Evolutionary conservation across 345 rosid genomes (phyloP).

Genomic region (Hirschfeldia incana): DNA sequence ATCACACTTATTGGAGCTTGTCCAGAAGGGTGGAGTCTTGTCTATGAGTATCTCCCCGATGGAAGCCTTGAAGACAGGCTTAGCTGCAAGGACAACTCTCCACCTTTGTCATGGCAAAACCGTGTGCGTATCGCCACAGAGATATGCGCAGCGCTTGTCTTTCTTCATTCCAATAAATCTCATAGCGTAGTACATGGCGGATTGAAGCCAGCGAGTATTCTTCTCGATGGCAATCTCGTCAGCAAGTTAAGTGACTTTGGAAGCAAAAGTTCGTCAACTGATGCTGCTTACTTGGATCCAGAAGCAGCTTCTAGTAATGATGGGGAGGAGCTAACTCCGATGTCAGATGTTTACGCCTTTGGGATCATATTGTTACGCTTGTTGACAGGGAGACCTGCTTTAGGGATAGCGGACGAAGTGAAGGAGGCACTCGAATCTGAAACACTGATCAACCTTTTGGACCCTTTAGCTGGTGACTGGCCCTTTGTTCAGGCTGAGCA

Average conservation of each 20-base stretch:
- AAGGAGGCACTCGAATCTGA: conserved; percentile 61
- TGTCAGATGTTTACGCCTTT: conserved; percentile 83
- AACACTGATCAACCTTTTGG: conserved; percentile 60
- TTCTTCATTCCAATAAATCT: conserved; percentile 83
- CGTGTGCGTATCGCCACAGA: conserved; percentile 81
- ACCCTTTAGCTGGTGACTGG: conserved; percentile 97
- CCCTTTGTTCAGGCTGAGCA: conserved; percentile 87
- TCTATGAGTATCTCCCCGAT: conserved; percentile 81
- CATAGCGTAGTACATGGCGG: conserved; percentile 85
- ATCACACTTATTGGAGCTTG: conserved; percentile 85
- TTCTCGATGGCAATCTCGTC: conserved; percentile 70
- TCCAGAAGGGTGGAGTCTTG: conserved; percentile 78
- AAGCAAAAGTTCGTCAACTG: conserved; percentile 52
- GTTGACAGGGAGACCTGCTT: conserved; percentile 72
- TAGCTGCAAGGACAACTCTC: conserved; percentile 69
- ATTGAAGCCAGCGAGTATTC: conserved; percentile 81
- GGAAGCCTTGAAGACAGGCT: conserved; percentile 97
- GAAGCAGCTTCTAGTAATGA: conserved; percentile 65
- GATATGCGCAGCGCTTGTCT: conserved; percentile 77
- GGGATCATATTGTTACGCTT: conserved; percentile 74
- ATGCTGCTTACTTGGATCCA: conserved; percentile 78
- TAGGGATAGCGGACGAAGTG: conserved; percentile 67
- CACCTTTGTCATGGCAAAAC: conserved; percentile 87
- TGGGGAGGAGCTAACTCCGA: conserved; percentile 82
- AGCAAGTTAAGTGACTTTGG: conserved; percentile 87